Percentiles rank a stretch among this genome's conserved stretches.
These are phyloP conservation scores for Blastobotrys americana DNA, from an alignment of 805 yeast species.

Conservation along the genomic window DNA sequence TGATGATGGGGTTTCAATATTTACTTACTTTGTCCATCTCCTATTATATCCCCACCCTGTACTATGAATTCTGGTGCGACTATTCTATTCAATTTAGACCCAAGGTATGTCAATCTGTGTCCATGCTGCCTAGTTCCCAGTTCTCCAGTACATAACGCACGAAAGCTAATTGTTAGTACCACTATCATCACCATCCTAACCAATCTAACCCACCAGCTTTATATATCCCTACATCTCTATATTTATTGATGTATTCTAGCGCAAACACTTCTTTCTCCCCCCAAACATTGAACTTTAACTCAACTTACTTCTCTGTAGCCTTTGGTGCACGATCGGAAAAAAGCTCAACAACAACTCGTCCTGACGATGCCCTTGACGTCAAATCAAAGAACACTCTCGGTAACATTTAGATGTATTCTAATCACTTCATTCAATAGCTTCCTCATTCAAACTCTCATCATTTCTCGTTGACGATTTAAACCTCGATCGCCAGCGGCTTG, in stretches of 20 bases:
- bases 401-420: too few relatives aligned
- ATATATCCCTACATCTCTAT: too few relatives aligned
- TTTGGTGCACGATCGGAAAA: constrained; percentile 18
- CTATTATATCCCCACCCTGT: constrained; percentile 84
- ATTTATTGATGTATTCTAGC: too few relatives aligned
- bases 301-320: constrained; percentile 17
- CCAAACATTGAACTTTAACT: not conserved
- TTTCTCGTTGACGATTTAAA: too few relatives aligned
- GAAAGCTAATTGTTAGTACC: constrained; percentile 41
- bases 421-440: too few relatives aligned
- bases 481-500: too few relatives aligned
- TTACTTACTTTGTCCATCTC: constrained; percentile 64
- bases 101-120: constrained; percentile 48
- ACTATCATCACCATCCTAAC: too few relatives aligned
- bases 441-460: too few relatives aligned
- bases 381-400: constrained; percentile 18
- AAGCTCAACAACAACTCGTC: constrained; percentile 18
- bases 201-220: too few relatives aligned
- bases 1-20: too few relatives aligned
- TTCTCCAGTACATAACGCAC: constrained; percentile 87
- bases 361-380: constrained; percentile 13
- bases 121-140: constrained; percentile 69
- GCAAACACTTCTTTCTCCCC: not conserved
- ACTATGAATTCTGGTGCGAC: constrained; percentile 92
- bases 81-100: constrained; percentile 77